Base-by-base conservation (phyloP, 768 basidiomycete genomes). In the Rhodocollybia butyracea region DNA sequence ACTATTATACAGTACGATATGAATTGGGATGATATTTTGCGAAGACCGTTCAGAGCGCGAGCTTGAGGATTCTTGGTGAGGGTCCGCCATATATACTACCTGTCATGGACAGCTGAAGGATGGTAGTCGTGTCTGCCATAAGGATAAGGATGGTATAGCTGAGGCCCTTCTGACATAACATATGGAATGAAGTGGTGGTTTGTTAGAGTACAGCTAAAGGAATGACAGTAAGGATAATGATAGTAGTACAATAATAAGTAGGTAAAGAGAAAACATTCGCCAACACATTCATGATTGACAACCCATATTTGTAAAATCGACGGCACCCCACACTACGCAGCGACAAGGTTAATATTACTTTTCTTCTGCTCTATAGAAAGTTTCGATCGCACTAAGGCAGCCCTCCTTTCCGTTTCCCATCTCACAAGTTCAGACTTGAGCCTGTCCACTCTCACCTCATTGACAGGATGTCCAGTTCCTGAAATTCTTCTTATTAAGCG, bases 401-500 rank as follows among this genome's bases (percentile, higher is more conserved):
- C 68, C 19, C 63, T 67, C 43, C 81, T 70, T 62, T 80, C 85
- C 21, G 68, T 61, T 64, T 85, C 82, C 93, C 92, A 95, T 40
- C 86, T 72, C 27, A 72, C 70, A 30, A 95, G 75, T 73, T 95
- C 93, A 26, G 75, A 70, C 63, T 77, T 78, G 50, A 94, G 73
- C 40, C 76, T 74, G 59, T 76, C 71, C 11, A 89, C 76, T 41
- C 93, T 78, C 43, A 80, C 75, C 59, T 84, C 81, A 45, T 83
- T 81, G 21, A 88, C 76, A 2, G 91, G 92, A 69, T 94, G 92
- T 10, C 74, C 72, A 15, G 74, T 68, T 24, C 85, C 82, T 69
- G 78, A 76, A 24, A 85, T 80, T 36, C 73, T 70, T 60, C 74
- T 68, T 30, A 71, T 71, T 38, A 79, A 63, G 1, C 58, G 46